Base-by-base conservation (phyloP, 192 early-diverging fungal genomes). In the Coemansia sp. region DNA sequence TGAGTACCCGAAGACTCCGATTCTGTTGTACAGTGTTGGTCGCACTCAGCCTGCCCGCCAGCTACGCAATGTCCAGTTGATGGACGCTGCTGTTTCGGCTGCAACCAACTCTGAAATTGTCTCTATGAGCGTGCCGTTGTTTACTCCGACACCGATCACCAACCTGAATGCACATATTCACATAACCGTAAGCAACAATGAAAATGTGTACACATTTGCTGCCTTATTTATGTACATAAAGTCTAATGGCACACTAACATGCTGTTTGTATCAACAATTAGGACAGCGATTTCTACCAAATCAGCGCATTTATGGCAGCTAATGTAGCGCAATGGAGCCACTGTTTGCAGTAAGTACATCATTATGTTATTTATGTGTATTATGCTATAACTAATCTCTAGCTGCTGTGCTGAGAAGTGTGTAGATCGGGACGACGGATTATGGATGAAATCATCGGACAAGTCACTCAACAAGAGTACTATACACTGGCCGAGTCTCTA, bases 1-100 rank as follows among this genome's bases (percentile, higher is more conserved):
- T 18, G 90, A 92, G 63, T 92, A 71, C 69, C 84, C 88, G 0
- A 92, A 92, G 56, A 52, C 79, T 0, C 55, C 86, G 3, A 63
- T 92, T 6, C 37, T 88, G 3, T 81, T 84, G 7, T 90, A 84
- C 67, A 86, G 76, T 15, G 74, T 84, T 36, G 80, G 68, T 17
- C 66, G 70, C 31, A 9, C 40, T 20, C 44, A 56, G 49, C 20
- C 20, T 14, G 40, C 15, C 1, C 42, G 56, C 25, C 26, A 46
- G 61, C 42, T 65, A 26, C 61, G 14, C 11, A 28, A 17, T 26
- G 38, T 61, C 1, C 56, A 47, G 48, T 25, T 47, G 40, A 60
- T 64, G 24, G 76, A 79, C 20, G 46, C 58, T 24, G 67, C 76
- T 8, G 46, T 79, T 17, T 60, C 60, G 1, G 42, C 52, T n/a